phyloP scores from a whole-genome alignment of 176 grass and related monocot species.

The Tillandsia fasciculata region DNA sequence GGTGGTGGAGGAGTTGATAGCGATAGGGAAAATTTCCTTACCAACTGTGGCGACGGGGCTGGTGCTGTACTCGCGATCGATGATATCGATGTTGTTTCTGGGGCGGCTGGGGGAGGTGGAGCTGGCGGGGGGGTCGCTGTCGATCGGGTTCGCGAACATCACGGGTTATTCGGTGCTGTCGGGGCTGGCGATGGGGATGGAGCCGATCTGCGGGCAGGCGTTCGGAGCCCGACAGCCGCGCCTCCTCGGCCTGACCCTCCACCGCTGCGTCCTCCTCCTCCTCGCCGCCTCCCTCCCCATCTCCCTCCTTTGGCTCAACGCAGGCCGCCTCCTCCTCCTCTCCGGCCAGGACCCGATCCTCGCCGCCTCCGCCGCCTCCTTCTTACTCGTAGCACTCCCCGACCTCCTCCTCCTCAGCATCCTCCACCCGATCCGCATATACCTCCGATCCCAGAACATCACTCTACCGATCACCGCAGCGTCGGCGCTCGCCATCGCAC shows the following conservation, averaged over 20 bases:
- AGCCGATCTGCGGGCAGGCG: slow-evolving; percentile 69
- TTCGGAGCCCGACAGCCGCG: slow-evolving; percentile 51
- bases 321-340: slow-evolving; percentile 53
- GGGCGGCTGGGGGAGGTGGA: slow-evolving; percentile 49
- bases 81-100: slow-evolving; percentile 77
- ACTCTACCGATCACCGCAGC: slow-evolving; percentile 63
- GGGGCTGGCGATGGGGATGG: slow-evolving; percentile 72
- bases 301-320: slow-evolving; percentile 55
- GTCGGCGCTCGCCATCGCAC: slow-evolving; percentile 34
- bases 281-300: slow-evolving; percentile 52
- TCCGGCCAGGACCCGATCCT: slow-evolving; percentile 70
- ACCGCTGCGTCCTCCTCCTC: slow-evolving; percentile 56
- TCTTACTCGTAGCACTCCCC: slow-evolving; percentile 64
- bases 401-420: slow-evolving; percentile 72
- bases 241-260: slow-evolving; percentile 48
- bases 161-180: slow-evolving; percentile 85
- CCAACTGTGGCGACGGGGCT: slow-evolving; percentile 57
- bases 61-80: slow-evolving; percentile 61
- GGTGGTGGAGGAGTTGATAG: not conserved
- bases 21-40: slow-evolving; percentile 13
- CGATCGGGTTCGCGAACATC: slow-evolving; percentile 83
- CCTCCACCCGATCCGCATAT: slow-evolving; percentile 71
- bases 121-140: slow-evolving; percentile 63
- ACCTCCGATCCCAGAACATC: slow-evolving; percentile 69
- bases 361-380: slow-evolving; percentile 49